A percentile compares a stretch with the other conserved stretches of the same genome.
phyloP scores from a whole-genome alignment of 2,329 filamentous ascomycete species.

The Aphanocladium album region DNA sequence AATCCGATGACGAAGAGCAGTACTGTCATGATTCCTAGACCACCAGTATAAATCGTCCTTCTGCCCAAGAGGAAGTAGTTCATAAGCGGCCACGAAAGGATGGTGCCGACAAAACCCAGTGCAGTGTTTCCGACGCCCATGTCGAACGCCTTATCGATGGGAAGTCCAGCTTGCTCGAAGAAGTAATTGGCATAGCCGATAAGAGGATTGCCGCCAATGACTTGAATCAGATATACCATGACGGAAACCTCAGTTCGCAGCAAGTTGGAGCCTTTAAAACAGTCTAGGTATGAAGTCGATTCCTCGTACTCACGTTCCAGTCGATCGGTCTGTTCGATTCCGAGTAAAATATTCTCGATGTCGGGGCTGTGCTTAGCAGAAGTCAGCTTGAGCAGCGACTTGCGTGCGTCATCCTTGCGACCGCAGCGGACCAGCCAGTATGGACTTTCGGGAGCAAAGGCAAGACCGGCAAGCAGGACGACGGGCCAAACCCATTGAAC shows the following conservation, averaged over 20 bases:
- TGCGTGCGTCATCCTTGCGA: conserved; percentile 34
- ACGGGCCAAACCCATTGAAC: conserved; percentile 48
- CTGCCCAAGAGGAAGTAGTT: conserved; percentile 32
- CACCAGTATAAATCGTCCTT: conserved; percentile 32
- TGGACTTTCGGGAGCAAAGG: conserved; percentile 45
- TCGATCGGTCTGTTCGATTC: conserved; percentile 54
- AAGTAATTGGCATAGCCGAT: conserved; percentile 54
- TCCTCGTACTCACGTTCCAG: conserved; percentile 47
- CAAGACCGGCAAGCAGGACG: conserved; percentile 38
- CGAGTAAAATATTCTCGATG: conserved; percentile 40
- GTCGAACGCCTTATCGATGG: conserved; percentile 18
- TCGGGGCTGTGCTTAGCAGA: conserved; percentile 22
- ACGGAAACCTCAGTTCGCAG: conserved; percentile 52
- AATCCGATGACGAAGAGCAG: conserved; percentile 39
- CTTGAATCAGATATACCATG: conserved; percentile 62
- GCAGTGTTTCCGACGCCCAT: conserved; percentile 33
- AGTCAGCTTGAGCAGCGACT: conserved; percentile 39
- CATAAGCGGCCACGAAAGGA: conserved; percentile 37
- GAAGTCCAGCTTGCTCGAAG: conserved; percentile 28
- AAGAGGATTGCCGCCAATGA: conserved; percentile 58
- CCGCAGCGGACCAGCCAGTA: conserved; percentile 46
- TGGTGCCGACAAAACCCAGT: conserved; percentile 36
- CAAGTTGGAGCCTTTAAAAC: conserved; percentile 43
- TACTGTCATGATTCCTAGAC: conserved; percentile 23
- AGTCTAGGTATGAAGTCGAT: conserved; percentile 46